Evolutionary conservation across 2,329 filamentous ascomycete species (phyloP), one percentile per base, ranked within the genome.

Genomic region (Hypoxylon sp.): DNA sequence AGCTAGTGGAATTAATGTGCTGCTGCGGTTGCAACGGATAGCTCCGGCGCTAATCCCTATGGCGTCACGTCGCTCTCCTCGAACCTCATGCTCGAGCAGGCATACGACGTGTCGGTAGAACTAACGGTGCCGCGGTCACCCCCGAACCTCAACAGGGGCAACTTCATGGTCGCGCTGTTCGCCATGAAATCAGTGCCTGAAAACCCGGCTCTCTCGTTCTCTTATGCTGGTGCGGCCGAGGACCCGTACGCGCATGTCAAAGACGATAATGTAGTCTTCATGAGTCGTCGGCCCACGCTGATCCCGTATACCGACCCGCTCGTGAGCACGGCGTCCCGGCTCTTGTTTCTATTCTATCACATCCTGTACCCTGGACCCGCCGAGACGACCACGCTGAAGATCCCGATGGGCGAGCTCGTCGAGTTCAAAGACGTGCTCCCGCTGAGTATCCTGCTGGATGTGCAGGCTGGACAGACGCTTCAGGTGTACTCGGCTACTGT

Each of bases 91-190:
- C 83, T 88, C 17, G 85, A 88, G 50, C 95, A 98, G 78, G 86
- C 90, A 51, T 99, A 99, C 83, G 94, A 98, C 78, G 86, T 99
- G 45, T 85, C 87, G 4, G 84, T 98, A 1, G 84, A 88, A 21
- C 84, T 99, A 32, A 86, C 87, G 2, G 84, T 99, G 69, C 96
- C 96, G 17, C 89, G 91, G 43, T 96, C 93, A 2, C 89, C 89
- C 0, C 80, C 85, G 1, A 99, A 99, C 75, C 81, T 92, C 21
- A 87, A 86, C 1, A 87, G 87, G 13, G 96, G 96, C 28, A 98
- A 98, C 81, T 98, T 98, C 84, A 99, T 99, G 96, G 83, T 98
- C 17, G 90, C 92, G 50, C 82, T 97, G 14, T 87, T 89, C 66
- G 86, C 97, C 56, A 85, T 92, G 53, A 84, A 84, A 25, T 80